Conservation (phyloP, 148 eudicot species). For the Fagopyrum tataricum region DNA sequence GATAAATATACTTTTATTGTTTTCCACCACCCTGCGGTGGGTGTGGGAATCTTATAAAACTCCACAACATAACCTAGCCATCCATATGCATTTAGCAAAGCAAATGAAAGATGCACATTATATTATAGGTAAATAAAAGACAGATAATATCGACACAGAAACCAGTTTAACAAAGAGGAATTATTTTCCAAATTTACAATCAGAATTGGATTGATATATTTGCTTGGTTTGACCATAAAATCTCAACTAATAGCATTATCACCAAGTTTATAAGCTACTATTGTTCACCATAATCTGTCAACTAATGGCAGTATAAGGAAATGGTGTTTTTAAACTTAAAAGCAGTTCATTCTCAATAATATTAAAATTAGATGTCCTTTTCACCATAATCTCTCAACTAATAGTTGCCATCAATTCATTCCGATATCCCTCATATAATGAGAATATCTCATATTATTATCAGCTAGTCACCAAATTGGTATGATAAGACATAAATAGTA, state of each 20-base stretch:
- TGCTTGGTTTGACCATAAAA: not conserved
- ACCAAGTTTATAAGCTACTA: not conserved
- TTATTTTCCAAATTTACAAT: not conserved
- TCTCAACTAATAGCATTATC: too few relatives aligned
- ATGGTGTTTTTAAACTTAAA: not conserved
- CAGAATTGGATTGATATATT: not conserved
- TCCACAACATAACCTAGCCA: too few relatives aligned
- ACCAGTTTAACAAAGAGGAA: not conserved
- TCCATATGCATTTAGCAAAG: too few relatives aligned
- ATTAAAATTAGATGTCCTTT: too few relatives aligned
- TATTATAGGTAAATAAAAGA: not conserved
- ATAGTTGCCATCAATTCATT: too few relatives aligned
- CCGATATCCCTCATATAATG: not conserved
- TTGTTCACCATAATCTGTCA: not conserved
- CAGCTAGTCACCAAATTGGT: not conserved
- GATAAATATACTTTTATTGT: not conserved
- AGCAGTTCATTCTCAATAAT: not conserved
- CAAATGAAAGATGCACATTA: too few relatives aligned
- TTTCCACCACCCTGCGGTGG: too few relatives aligned
- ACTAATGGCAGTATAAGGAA: not conserved
- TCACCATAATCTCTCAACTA: not conserved
- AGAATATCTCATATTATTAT: slow-evolving; percentile 5
- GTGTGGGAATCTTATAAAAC: too few relatives aligned
- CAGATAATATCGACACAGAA: not conserved
- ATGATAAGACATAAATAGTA: not conserved